Percentiles rank a stretch among this genome's conserved stretches.
phyloP scores from a whole-genome alignment of 345 rosid genomes.

The Aquilaria malaccensis region DNA sequence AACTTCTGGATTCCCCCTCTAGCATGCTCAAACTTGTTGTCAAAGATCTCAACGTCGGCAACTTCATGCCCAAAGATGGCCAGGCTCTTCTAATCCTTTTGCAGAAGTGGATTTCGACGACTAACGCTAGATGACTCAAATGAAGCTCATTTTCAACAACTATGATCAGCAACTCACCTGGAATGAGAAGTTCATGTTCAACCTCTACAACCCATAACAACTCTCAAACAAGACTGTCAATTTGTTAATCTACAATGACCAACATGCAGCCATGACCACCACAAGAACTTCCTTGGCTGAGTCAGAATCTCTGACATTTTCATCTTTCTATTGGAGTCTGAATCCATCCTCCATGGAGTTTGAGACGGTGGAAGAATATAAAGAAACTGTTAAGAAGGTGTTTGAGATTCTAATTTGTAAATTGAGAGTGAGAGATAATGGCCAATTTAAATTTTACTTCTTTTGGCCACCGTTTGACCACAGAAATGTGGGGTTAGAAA shows the following conservation, averaged over 20 bases:
- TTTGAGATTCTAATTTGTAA: no score
- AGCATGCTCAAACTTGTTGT: conserved; percentile 67
- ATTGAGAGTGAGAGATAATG: no score
- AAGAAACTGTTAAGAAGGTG: no score
- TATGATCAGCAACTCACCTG: conserved; percentile 65
- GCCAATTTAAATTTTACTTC: no score
- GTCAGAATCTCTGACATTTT: conserved; percentile 61
- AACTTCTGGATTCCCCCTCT: background rate
- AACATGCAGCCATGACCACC: conserved; percentile 32
- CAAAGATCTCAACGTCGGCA: conserved; percentile 55
- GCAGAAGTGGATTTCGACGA: conserved; percentile 61
- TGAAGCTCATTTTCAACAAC: conserved; percentile 23
- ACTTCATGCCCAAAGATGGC: conserved; percentile 76
- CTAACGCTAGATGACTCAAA: conserved; percentile 50
- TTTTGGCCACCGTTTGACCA: no score
- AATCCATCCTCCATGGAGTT: conserved; percentile 33
- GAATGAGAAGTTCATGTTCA: conserved; percentile 64
- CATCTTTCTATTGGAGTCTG: conserved; percentile 51
- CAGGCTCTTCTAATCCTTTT: conserved; percentile 68
- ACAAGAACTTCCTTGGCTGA: conserved; percentile 67
- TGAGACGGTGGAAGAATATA: no score
- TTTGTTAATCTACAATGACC: conserved; percentile 52
- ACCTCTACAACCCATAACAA: conserved; percentile 28
- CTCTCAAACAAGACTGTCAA: conserved; percentile 41
- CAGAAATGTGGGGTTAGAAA: no score